Percentiles rank a stretch among this genome's conserved stretches.
These are phyloP conservation scores for Melocanna baccifera DNA, from an alignment of 176 grass and related monocot genomes.

Conservation along the genomic window DNA sequence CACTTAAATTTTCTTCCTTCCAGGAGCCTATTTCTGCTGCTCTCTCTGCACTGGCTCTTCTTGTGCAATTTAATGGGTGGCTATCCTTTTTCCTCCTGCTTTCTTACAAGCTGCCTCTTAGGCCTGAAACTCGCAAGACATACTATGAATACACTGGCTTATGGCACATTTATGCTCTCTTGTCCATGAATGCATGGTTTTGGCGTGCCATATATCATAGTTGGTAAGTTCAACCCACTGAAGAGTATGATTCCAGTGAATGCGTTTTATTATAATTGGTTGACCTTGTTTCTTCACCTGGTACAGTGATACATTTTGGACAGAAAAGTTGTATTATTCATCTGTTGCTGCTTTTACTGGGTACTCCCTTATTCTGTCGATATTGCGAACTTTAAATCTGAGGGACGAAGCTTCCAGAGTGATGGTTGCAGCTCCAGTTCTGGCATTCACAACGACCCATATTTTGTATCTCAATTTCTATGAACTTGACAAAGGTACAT, in stretches of 20 bases:
- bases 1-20: neutral
- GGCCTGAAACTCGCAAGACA: constrained; percentile 57
- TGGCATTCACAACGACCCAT: constrained; percentile 93
- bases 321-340: constrained; percentile 71
- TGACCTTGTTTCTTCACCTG: constrained; percentile 9
- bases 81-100: constrained; percentile 82
- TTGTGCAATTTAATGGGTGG: constrained; percentile 89
- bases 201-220: constrained; percentile 96
- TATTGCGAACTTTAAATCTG: constrained; percentile 68
- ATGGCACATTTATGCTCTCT: constrained; percentile 80
- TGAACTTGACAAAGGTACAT: constrained; percentile 73
- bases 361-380: constrained; percentile 67
- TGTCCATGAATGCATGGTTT: constrained; percentile 94
- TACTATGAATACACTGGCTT: constrained; percentile 89
- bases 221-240: constrained; percentile 35
- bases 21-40: constrained; percentile 83
- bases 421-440: constrained; percentile 80
- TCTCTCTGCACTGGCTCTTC: constrained; percentile 76
- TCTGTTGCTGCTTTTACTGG: constrained; percentile 74
- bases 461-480: constrained; percentile 97
- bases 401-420: constrained; percentile 79
- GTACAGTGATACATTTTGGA: constrained; percentile 71
- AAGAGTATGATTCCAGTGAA: neutral
- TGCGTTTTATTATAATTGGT: neutral
- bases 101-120: constrained; percentile 76